Conservation (phyloP, 2,329 filamentous ascomycete genomes). For the Trichophyton rubrum region DNA sequence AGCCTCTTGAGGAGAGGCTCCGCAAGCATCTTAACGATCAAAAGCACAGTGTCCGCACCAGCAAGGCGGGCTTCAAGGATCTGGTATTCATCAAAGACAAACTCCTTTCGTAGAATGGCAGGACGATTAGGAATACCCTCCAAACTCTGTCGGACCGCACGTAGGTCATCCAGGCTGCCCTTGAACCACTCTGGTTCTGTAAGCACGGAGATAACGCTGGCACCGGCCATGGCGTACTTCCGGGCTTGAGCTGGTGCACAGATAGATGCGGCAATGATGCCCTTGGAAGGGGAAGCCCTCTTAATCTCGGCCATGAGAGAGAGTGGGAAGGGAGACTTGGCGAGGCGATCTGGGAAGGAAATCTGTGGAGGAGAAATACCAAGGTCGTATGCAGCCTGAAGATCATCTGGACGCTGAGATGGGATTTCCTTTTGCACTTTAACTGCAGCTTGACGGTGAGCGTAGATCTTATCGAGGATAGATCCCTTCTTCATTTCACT, state of each 20-base stretch:
- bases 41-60: slow-evolving; percentile 82
- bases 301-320: slow-evolving; percentile 96
- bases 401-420: slow-evolving; percentile 67
- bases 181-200: slow-evolving; percentile 99
- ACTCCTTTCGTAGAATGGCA: slow-evolving; percentile 87
- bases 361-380: slow-evolving; percentile 75
- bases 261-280: slow-evolving; percentile 75
- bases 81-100: slow-evolving; percentile 96
- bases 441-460: slow-evolving; percentile 62
- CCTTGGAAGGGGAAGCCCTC: slow-evolving; percentile 89
- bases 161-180: slow-evolving; percentile 86
- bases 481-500: slow-evolving; percentile 54
- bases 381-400: slow-evolving; percentile 76
- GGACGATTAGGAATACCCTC: slow-evolving; percentile 84
- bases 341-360: slow-evolving; percentile 64
- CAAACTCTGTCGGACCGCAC: slow-evolving; percentile 75
- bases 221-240: slow-evolving; percentile 84
- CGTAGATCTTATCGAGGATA: slow-evolving; percentile 85
- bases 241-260: slow-evolving; percentile 82
- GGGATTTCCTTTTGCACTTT: slow-evolving; percentile 71
- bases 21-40: slow-evolving; percentile 98
- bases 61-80: slow-evolving; percentile 88
- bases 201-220: slow-evolving; percentile 94
- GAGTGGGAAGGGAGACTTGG: slow-evolving; percentile 74
- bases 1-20: slow-evolving; percentile 58